These are phyloP conservation scores for Sporobolomyces roseus DNA, from an alignment of 768 basidiomycete species.

Conservation along the genomic window DNA sequence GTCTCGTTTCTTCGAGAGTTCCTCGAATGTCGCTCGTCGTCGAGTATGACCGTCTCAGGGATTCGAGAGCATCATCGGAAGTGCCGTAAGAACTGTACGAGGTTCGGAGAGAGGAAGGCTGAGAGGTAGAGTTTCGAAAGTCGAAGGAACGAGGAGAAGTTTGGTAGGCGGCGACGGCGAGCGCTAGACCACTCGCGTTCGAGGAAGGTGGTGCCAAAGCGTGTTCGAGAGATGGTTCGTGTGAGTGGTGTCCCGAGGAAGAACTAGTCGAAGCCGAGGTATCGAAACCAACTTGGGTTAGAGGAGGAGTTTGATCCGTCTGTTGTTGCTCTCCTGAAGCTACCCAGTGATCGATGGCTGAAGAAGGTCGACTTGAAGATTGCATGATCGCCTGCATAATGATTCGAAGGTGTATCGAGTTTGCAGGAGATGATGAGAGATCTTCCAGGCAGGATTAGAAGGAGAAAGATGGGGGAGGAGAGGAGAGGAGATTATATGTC, in stretches of 20 bases:
- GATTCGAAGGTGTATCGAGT: background rate
- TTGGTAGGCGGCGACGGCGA: constrained; percentile 6
- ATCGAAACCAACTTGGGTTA: background rate
- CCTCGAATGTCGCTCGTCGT: constrained; percentile 27
- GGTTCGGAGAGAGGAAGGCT: constrained; percentile 10
- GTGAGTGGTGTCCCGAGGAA: constrained; percentile 14
- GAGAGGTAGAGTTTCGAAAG: constrained; percentile 2
- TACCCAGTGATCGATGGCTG: constrained; percentile 8
- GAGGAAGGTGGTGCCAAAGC: background rate
- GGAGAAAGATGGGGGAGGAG: background rate
- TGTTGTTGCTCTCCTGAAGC: background rate
- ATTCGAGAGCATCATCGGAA: background rate
- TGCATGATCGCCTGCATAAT: background rate
- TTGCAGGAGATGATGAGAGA: background rate
- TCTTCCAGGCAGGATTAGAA: no score
- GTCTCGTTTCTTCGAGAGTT: constrained; percentile 3
- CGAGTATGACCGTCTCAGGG: constrained; percentile 10
- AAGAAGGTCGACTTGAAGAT: background rate
- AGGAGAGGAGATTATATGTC: background rate
- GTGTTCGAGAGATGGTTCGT: constrained; percentile 13
- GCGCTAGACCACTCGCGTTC: background rate
- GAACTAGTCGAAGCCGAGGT: background rate
- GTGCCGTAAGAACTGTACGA: constrained; percentile 7
- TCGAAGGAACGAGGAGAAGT: constrained; percentile 10
- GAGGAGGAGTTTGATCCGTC: background rate